Evolutionary conservation across 306 rosid species (phyloP), one percentile per base, ranked within the genome.

Genomic region (Canavalia ensiformis): DNA sequence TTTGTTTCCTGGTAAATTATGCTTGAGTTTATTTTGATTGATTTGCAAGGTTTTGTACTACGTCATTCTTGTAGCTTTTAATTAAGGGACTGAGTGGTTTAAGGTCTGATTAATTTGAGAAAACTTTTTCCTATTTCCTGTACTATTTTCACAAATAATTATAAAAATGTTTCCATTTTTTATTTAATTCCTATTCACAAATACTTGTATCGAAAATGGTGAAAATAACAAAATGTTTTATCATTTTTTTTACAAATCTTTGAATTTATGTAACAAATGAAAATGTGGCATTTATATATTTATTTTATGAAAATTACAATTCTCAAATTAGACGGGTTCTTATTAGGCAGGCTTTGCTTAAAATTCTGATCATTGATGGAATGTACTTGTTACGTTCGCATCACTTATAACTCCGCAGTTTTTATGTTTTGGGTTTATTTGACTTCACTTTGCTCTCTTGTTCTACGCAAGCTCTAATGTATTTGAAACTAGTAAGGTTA

Each of bases 11-110:
- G n/a, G 57, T 50, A 57, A 45, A 11, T 64, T 83, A 55, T 65
- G 72, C 33, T 64, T 31, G 70, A 28, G 60, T 33, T 66, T 64
- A 0, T 30, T 78, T 64, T 73, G 49, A 37, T 49, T 70, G 44
- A 11, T 59, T 44, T 60, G 68, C 12, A 29, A 50, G 44, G 28
- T 47, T 57, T 4, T 57, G 49, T 45, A 44, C 28, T 5, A 4
- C 41, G 51, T 7, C 49, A 44, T 78, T 13, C 67, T 78, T 67
- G 57, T 50, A 3, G 54, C 37, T 67, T 78, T 67, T 42, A 30
- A 49, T 18, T 18, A 35, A 28, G 57, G 71, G 33, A 12, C 3
- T 39, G 5, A 64, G 28, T 77, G 64, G 10, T 47, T 6, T 45
- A 18, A 30, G 34, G 3, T 18, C 13, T 63, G 31, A 6, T 64